These are phyloP conservation scores for Fusarium musae DNA, from an alignment of 2,329 filamentous ascomycete species.

Conservation along the genomic window DNA sequence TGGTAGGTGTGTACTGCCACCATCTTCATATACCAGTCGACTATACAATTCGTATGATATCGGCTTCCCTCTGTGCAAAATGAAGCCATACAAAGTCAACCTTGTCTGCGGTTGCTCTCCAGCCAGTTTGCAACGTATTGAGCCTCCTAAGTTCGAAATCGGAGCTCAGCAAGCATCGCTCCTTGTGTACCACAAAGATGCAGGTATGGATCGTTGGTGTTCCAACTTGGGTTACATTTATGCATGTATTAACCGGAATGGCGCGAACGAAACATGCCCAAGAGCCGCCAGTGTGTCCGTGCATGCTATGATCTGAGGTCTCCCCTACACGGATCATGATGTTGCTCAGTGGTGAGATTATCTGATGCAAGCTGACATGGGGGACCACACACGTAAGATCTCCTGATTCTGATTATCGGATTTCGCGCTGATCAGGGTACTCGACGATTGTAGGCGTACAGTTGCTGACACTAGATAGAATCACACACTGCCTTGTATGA, in stretches of 20 bases:
- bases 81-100: constrained; percentile 4
- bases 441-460: neutral
- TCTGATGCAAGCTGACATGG: neutral
- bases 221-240: constrained; percentile 8
- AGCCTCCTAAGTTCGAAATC: neutral
- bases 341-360: constrained; percentile 3
- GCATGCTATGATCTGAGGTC: constrained; percentile 9
- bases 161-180: neutral
- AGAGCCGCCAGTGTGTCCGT: neutral
- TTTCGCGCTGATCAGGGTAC: neutral
- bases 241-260: neutral
- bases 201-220: constrained; percentile 10
- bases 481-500: neutral
- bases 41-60: neutral
- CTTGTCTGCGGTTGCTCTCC: neutral
- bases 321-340: neutral
- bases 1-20: neutral
- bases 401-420: constrained; percentile 23
- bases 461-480: neutral
- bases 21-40: neutral
- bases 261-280: neutral
- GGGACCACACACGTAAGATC: constrained; percentile 28
- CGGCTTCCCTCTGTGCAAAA: neutral
- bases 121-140: neutral
- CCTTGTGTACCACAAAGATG: neutral